Evolutionary conservation across 305 asterid species (phyloP), one percentile per base, ranked within the genome.

Genomic region (Fraxinus xanthoxyloides): DNA sequence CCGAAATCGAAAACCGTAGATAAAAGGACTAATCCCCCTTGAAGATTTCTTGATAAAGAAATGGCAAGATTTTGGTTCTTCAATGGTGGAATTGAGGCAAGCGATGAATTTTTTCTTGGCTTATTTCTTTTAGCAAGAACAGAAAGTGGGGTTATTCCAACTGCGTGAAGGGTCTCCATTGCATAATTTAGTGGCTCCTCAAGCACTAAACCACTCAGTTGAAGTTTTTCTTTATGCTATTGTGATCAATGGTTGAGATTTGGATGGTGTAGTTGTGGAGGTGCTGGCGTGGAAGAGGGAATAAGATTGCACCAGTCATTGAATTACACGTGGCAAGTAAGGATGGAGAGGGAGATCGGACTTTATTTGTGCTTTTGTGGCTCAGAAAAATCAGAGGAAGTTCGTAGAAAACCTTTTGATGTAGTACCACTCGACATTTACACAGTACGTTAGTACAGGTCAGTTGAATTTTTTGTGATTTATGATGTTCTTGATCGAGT

Each of bases 161-260:
- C 92, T 80, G 96, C 96, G 84, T 93, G 92, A 56, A 96, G 87
- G 86, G 95, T 97, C 91, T 92, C 94, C 99, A 96, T 96, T 77
- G 88, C 85, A 83, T 83, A 77, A 80, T 70, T 77, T 65, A 36
- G 73, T 65, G 34, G 31, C 73, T 65, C 73, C 76, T 67, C 34
- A 86, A 82, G 84, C 79, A 85, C 78, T 83, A 67, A 67, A 34
- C 74, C 54, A 34, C 38, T 34, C 19, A 46, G 54, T 13, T 46
- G 54, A 13, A 46, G 73, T 9, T 5, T 12, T 2, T 56, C 79
- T 77, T 75, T 75, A 26, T 46, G 78, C 1, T 76, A 56, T 56
- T 76, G 67, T 78, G 79, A 69, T 63, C 86, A 77, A 74, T 80
- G 78, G 78, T 82, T 75, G 81, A 63, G 54, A 80, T 26, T 79